Percentiles rank a stretch among this genome's conserved stretches.
Evolutionary conservation across 2,329 filamentous ascomycete species (phyloP).

Genomic region (Pezicula rhizophila): DNA sequence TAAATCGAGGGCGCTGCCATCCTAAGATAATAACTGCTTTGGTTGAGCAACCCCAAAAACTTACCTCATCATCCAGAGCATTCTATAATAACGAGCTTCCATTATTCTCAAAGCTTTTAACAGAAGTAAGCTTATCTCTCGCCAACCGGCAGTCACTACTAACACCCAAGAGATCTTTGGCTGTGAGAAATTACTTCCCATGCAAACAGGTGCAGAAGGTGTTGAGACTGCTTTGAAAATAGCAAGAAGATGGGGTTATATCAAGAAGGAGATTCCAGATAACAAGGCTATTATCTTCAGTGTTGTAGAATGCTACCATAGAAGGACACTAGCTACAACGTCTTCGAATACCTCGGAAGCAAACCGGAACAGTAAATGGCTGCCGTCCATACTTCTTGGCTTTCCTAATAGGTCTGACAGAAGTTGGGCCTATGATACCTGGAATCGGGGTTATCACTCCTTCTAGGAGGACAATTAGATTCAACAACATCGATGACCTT

Average conservation of each 20-base stretch:
- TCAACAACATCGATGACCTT: neutral
- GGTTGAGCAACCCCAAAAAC: neutral
- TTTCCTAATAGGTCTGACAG: neutral
- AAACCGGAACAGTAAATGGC: neutral
- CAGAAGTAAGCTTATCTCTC: neutral
- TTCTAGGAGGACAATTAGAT: neutral
- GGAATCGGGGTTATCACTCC: neutral
- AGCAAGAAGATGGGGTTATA: conserved; percentile 93
- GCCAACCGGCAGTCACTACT: neutral
- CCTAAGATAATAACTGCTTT: neutral
- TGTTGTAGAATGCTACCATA: neutral
- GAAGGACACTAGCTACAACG: neutral
- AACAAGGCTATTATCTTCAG: neutral
- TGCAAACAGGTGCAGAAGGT: conserved; percentile 96
- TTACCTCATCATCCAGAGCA: neutral
- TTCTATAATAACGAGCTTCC: neutral
- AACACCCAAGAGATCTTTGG: conserved; percentile 47
- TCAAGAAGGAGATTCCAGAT: conserved; percentile 60
- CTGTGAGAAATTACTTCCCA: conserved; percentile 92
- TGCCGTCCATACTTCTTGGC: neutral
- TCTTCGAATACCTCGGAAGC: neutral
- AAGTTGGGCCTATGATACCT: neutral
- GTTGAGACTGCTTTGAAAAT: conserved; percentile 92
- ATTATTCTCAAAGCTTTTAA: neutral
- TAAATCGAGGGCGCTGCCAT: neutral